phyloP scores from a whole-genome alignment of 2,329 filamentous ascomycete species.

The Tolypocladium ovalisporum region DNA sequence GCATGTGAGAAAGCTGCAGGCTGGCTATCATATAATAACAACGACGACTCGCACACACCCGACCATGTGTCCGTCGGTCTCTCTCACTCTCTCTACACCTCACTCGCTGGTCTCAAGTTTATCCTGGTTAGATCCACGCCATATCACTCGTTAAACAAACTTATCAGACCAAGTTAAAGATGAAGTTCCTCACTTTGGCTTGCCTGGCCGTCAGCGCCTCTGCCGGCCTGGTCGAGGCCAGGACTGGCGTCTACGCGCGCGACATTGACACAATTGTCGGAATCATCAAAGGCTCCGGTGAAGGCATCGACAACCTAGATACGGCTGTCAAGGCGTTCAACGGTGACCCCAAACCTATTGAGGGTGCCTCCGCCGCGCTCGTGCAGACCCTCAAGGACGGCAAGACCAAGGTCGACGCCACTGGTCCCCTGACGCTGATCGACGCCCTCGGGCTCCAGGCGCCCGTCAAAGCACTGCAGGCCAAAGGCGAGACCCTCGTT shows the following conservation, averaged over 20 bases:
- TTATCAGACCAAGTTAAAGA: not conserved
- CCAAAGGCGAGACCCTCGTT: constrained; percentile 12
- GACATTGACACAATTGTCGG: constrained; percentile 3
- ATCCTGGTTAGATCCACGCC: not conserved
- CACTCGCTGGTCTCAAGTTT: not conserved
- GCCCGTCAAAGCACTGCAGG: constrained; percentile 11
- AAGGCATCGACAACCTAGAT: constrained; percentile 8
- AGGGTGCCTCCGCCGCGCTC: constrained; percentile 9
- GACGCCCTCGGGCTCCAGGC: constrained; percentile 7
- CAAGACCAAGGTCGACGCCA: constrained; percentile 4
- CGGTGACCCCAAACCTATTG: constrained; percentile 8
- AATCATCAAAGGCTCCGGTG: constrained; percentile 2
- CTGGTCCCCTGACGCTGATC: constrained; percentile 1
- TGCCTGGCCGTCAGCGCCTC: constrained; percentile 3
- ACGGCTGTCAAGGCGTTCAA: constrained; percentile 11
- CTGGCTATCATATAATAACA: not conserved
- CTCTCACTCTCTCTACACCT: not conserved
- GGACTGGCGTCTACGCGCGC: constrained; percentile 1
- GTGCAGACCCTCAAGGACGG: constrained; percentile 8
- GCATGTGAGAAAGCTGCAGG: not conserved
- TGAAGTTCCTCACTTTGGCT: constrained; percentile 6
- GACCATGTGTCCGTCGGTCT: not conserved
- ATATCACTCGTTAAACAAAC: not conserved
- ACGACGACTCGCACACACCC: not conserved
- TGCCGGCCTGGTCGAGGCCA: not conserved